A percentile compares a stretch with the other conserved stretches of the same genome.
Conservation (phyloP, 192 early-diverging fungal genomes). For the Cetraspora pellucida region DNA sequence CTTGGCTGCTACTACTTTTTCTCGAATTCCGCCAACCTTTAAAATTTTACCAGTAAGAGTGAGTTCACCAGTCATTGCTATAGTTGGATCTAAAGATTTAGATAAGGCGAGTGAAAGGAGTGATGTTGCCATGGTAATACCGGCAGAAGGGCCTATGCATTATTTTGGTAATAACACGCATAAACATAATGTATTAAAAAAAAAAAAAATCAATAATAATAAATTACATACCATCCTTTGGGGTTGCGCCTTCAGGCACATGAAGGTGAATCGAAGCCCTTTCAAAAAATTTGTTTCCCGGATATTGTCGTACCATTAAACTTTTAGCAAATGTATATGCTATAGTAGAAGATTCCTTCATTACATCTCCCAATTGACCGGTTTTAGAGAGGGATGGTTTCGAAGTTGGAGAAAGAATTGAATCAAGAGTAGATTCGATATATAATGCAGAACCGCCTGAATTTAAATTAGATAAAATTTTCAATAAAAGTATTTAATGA, state of each 20-base stretch:
- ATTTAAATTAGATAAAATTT: background rate
- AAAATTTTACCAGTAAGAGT: constrained; percentile 97
- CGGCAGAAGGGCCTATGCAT: constrained; percentile 83
- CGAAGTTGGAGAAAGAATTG: constrained; percentile 60
- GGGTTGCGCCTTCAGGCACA: constrained; percentile 95
- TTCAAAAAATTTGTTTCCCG: constrained; percentile 90
- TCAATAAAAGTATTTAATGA: too few species aligned
- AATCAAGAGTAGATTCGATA: constrained; percentile 92
- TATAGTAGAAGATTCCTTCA: constrained; percentile 96
- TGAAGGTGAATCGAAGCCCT: constrained; percentile 91
- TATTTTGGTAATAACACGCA: background rate
- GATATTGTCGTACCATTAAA: constrained; percentile 71
- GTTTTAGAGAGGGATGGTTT: constrained; percentile 74
- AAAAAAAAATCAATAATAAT: constrained; percentile 15
- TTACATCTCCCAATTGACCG: constrained; percentile 97
- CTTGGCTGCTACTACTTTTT: constrained; percentile 98
- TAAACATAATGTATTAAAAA: background rate
- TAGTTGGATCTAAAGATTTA: constrained; percentile 70
- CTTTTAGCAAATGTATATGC: constrained; percentile 97
- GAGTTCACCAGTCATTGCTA: constrained; percentile 99
- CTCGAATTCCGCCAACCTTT: constrained; percentile 96
- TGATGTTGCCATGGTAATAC: constrained; percentile 94
- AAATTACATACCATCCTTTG: constrained; percentile 83
- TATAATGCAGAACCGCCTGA: constrained; percentile 87
- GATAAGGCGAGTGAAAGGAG: constrained; percentile 90